These are phyloP conservation scores for Cladosporium cucumerinum DNA, from an alignment of 2,329 filamentous ascomycete species.

Conservation along the genomic window DNA sequence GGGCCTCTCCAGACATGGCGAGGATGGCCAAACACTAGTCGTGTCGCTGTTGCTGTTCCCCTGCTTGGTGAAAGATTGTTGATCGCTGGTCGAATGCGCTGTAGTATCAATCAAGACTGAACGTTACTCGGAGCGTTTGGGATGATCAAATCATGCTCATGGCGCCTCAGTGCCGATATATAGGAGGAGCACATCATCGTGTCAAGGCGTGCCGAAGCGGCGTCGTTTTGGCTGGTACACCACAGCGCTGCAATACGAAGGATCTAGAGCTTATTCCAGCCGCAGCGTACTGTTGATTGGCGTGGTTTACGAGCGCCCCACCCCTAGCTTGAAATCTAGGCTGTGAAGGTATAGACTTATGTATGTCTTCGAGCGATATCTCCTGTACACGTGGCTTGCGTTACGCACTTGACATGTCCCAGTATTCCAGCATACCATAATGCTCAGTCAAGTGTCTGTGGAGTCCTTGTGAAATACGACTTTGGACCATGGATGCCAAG, in stretches of 20 bases:
- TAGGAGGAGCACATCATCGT: not conserved
- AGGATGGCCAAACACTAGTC: not conserved
- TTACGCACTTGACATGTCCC: not conserved
- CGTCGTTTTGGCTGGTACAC: not conserved
- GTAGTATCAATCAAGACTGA: not conserved
- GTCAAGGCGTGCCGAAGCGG: not conserved
- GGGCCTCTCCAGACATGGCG: not conserved
- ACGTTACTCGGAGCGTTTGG: not conserved
- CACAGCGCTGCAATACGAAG: not conserved
- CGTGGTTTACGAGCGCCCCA: not conserved
- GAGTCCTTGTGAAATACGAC: not conserved
- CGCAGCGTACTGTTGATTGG: not conserved
- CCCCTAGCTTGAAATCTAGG: not conserved
- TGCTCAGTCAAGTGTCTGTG: not conserved
- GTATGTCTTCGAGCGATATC: not conserved
- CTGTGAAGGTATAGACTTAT: not conserved
- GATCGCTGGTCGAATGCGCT: not conserved
- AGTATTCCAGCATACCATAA: not conserved
- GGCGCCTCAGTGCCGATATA: not conserved
- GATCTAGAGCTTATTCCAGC: not conserved
- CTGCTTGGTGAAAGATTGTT: not conserved
- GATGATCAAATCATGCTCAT: not conserved
- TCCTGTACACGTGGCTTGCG: not conserved
- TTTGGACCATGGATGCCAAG: not conserved
- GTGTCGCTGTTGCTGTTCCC: not conserved